A percentile compares a stretch with the other conserved stretches of the same genome.
phyloP scores from a whole-genome alignment of 345 rosid genomes.

The Gossypium thurberi region DNA sequence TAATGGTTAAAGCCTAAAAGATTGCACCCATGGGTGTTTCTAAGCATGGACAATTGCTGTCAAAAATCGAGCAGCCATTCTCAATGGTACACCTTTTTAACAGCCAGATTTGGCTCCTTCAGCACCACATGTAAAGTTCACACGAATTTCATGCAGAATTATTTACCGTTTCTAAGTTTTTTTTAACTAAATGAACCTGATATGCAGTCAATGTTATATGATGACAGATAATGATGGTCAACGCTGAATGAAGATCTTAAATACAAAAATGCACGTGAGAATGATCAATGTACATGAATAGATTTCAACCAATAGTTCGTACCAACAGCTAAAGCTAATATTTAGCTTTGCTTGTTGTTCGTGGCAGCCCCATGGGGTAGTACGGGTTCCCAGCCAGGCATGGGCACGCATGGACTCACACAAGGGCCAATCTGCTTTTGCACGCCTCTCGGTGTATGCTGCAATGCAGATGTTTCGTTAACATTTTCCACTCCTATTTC shows the following conservation, averaged over 20 bases:
- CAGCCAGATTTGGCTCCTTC: background rate
- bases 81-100: no score
- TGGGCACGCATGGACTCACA: slow-evolving; percentile 4
- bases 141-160: background rate
- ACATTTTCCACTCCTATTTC: slow-evolving; percentile 12
- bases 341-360: slow-evolving; percentile 17
- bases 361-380: slow-evolving; percentile 17
- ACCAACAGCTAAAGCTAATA: background rate
- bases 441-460: background rate
- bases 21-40: no score
- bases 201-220: background rate
- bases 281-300: background rate
- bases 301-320: background rate
- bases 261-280: slow-evolving; percentile 2
- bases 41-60: no score
- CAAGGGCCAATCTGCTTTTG: slow-evolving; percentile 12
- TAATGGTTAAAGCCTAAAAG: no score
- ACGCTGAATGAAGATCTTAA: background rate
- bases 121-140: background rate
- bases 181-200: background rate
- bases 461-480: slow-evolving; percentile 18
- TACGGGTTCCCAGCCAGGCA: slow-evolving; percentile 25
- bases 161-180: background rate
- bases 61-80: no score
- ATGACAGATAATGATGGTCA: background rate